phyloP scores from a whole-genome alignment of 257 asterid species.

The Fraxinus anomala region DNA sequence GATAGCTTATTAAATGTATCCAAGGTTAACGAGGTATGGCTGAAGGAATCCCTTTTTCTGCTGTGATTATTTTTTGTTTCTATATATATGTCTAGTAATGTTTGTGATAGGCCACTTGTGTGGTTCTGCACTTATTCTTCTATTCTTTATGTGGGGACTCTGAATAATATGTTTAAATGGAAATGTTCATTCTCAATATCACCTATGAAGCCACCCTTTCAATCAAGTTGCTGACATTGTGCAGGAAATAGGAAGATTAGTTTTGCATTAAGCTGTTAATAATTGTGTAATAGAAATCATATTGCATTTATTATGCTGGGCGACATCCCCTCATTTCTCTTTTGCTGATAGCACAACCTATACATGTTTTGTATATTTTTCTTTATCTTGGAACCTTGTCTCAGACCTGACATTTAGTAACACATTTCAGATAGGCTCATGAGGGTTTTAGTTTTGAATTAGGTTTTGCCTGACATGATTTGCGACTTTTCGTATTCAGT shows the following conservation, averaged over 20 bases:
- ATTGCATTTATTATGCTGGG: not conserved
- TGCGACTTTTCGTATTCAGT: not conserved
- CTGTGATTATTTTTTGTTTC: not conserved
- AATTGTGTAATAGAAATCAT: not conserved
- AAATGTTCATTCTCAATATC: not conserved
- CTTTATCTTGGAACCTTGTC: not conserved
- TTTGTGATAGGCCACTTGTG: not conserved
- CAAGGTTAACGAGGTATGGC: slow-evolving; percentile 7
- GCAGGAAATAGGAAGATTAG: not conserved
- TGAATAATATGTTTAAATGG: slow-evolving; percentile 1
- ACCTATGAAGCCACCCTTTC: slow-evolving; percentile 5
- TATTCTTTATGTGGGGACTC: slow-evolving; percentile 7
- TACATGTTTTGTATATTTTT: not conserved
- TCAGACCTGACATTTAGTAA: not conserved
- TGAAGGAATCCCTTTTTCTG: slow-evolving; percentile 9
- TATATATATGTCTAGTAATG: slow-evolving; percentile 10
- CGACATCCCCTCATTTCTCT: not conserved
- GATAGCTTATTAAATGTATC: slow-evolving; percentile 8
- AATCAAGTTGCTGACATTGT: slow-evolving; percentile 17
- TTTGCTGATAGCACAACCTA: not conserved
- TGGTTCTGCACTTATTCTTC: slow-evolving; percentile 6
- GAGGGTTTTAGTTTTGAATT: slow-evolving; percentile 6
- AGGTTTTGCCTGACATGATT: slow-evolving; percentile 1
- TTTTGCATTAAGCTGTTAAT: not conserved
- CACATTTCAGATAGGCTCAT: not conserved